A percentile compares a stretch with the other conserved stretches of the same genome.
phyloP scores from a whole-genome alignment of 2,329 filamentous ascomycete species.

The Amauroascus verrucosus region DNA sequence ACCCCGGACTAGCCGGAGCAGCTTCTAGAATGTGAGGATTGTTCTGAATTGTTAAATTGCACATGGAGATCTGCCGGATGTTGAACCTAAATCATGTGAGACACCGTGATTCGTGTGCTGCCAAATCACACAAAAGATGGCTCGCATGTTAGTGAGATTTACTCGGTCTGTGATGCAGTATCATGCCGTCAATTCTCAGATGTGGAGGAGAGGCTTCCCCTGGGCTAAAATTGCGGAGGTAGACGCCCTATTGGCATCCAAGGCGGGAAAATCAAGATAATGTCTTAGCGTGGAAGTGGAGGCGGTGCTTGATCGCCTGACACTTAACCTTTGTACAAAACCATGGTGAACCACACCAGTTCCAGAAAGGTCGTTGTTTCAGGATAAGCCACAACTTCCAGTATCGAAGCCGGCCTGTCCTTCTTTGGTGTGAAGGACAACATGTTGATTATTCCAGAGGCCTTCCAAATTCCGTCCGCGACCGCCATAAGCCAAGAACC shows the following conservation, averaged over 20 bases:
- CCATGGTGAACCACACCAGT: slow-evolving; percentile 11
- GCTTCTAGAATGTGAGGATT: slow-evolving; percentile 10
- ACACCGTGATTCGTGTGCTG: slow-evolving; percentile 1
- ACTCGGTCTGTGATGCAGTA: not conserved
- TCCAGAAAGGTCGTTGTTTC: slow-evolving; percentile 8
- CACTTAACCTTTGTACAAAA: slow-evolving; percentile 10
- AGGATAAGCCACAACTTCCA: slow-evolving; percentile 6
- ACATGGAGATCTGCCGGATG: slow-evolving; percentile 9
- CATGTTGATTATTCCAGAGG: not conserved
- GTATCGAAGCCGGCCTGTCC: not conserved
- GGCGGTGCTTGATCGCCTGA: slow-evolving; percentile 13
- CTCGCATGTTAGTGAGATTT: not conserved
- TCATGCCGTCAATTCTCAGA: not conserved
- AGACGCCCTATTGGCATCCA: slow-evolving; percentile 12
- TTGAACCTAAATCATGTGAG: slow-evolving; percentile 11
- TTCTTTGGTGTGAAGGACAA: not conserved
- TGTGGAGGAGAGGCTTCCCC: slow-evolving; percentile 5
- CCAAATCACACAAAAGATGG: not conserved
- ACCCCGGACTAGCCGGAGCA: slow-evolving; percentile 1
- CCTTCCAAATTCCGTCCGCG: not conserved
- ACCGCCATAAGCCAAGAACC: not conserved
- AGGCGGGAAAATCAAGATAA: slow-evolving; percentile 12
- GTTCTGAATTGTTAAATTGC: slow-evolving; percentile 11
- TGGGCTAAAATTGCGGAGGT: slow-evolving; percentile 8
- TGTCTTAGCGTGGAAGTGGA: slow-evolving; percentile 13